A percentile compares a stretch with the other conserved stretches of the same genome.
Conservation (phyloP, 2,329 filamentous ascomycete species). For the Pseudocercospora pini-densiflorae region DNA sequence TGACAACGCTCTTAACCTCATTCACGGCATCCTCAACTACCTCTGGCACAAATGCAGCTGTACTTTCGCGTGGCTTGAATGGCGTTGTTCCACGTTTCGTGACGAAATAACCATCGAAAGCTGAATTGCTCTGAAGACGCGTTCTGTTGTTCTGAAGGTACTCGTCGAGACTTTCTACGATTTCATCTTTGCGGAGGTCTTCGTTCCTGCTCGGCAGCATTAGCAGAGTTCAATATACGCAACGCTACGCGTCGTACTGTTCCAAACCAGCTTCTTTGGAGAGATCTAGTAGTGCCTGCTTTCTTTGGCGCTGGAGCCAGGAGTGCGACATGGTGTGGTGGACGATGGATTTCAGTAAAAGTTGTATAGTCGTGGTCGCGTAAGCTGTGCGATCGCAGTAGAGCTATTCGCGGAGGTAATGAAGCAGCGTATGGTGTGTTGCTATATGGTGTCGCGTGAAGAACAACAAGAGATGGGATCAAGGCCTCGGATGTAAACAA, state of each 20-base stretch:
- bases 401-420: conserved; percentile 19
- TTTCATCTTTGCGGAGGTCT: conserved; percentile 74
- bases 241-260: conserved; percentile 28
- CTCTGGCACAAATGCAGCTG: conserved; percentile 25
- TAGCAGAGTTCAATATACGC: neutral
- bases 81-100: conserved; percentile 52
- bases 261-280: conserved; percentile 36
- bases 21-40: conserved; percentile 29
- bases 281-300: conserved; percentile 38
- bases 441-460: conserved; percentile 11
- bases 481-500: conserved; percentile 17
- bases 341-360: conserved; percentile 17
- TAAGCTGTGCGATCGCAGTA: conserved; percentile 51
- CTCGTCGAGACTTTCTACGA: conserved; percentile 75
- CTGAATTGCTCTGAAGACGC: conserved; percentile 65
- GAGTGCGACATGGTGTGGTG: conserved; percentile 30
- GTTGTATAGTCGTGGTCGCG: conserved; percentile 49
- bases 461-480: conserved; percentile 11
- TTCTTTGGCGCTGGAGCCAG: conserved; percentile 38
- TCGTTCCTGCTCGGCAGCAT: conserved; percentile 46
- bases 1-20: conserved; percentile 39
- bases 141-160: conserved; percentile 72
- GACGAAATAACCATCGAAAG: conserved; percentile 76
- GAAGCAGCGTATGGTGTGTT: conserved; percentile 13
- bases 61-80: conserved; percentile 48